Conservation (phyloP, 2,329 filamentous ascomycete genomes). For the Colletotrichum brevisporum region DNA sequence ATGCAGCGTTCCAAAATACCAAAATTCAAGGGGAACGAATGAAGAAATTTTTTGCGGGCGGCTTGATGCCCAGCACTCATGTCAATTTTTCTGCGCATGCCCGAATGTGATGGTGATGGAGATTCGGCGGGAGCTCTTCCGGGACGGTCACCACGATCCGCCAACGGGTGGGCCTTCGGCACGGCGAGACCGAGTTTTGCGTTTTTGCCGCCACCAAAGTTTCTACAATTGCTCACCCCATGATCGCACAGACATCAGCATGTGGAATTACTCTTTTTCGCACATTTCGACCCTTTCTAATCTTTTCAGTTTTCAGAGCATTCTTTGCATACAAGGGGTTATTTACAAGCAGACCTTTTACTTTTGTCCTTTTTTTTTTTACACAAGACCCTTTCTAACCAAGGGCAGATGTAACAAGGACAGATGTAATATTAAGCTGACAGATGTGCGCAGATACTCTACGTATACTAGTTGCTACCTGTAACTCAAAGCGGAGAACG, state of each 20-base stretch:
- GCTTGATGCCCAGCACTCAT: not conserved
- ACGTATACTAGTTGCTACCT: not conserved
- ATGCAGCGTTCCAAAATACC: slow-evolving; percentile 38
- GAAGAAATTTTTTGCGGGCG: slow-evolving; percentile 14
- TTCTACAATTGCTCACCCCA: too few relatives aligned
- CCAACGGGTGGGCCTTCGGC: not conserved
- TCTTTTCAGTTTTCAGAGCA: too few relatives aligned
- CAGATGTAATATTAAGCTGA: not conserved
- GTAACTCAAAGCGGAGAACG: not conserved
- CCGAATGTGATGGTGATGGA: slow-evolving; percentile 3
- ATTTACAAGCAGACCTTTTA: too few relatives aligned
- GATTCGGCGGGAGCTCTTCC: not conserved
- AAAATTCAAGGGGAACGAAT: slow-evolving; percentile 17
- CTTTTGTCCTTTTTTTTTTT: too few relatives aligned
- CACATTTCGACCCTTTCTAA: not conserved
- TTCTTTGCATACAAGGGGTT: too few relatives aligned
- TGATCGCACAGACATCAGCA: too few relatives aligned
- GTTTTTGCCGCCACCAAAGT: too few relatives aligned
- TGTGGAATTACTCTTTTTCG: too few relatives aligned
- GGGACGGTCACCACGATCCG: not conserved
- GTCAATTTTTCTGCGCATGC: not conserved
- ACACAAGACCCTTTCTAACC: too few relatives aligned
- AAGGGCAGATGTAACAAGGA: not conserved
- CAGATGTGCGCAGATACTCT: not conserved
- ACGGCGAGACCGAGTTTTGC: not conserved